Conservation (phyloP, 768 basidiomycete species). For the Amylocystis lapponica region DNA sequence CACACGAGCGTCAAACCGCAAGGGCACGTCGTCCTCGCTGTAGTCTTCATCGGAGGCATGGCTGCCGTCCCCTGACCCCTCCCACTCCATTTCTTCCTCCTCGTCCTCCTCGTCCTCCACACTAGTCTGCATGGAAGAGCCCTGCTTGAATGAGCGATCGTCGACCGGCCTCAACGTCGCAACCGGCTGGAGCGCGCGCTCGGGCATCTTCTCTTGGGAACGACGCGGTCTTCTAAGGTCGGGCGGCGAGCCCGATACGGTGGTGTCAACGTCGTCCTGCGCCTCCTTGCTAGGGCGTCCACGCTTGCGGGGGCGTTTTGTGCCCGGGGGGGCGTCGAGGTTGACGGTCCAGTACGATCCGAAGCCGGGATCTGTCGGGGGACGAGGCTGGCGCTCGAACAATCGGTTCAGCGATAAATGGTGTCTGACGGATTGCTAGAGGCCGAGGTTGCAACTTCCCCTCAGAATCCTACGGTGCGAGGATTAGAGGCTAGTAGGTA, state of each 20-base stretch:
- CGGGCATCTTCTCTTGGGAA: constrained; percentile 1
- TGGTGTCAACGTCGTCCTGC: constrained; percentile 6
- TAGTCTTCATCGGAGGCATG: constrained; percentile 41
- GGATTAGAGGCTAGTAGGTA: background rate
- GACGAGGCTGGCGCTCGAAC: constrained; percentile 77
- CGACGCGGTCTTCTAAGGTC: too few species aligned
- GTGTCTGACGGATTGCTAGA: constrained; percentile 82
- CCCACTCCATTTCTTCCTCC: constrained; percentile 30
- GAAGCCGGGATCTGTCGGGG: constrained; percentile 80
- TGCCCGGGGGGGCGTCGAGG: constrained; percentile 76
- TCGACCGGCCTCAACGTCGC: constrained; percentile 22
- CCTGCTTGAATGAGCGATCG: constrained; percentile 18
- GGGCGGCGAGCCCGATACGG: background rate
- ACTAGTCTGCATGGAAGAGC: constrained; percentile 22
- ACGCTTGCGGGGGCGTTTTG: constrained; percentile 79
- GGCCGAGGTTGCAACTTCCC: constrained; percentile 6
- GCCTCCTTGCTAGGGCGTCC: constrained; percentile 49
- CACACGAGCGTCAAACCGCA: constrained; percentile 23
- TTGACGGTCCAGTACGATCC: constrained; percentile 93
- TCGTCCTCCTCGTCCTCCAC: constrained; percentile 32
- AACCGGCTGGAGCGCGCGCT: constrained; percentile 5
- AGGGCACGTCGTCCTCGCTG: constrained; percentile 59
- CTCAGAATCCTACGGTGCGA: background rate
- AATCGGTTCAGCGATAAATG: constrained; percentile 78
- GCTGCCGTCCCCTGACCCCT: constrained; percentile 21